Evolutionary conservation across 2,329 filamentous ascomycete species (phyloP).

Genomic region (Drechslerella stenobrocha): DNA sequence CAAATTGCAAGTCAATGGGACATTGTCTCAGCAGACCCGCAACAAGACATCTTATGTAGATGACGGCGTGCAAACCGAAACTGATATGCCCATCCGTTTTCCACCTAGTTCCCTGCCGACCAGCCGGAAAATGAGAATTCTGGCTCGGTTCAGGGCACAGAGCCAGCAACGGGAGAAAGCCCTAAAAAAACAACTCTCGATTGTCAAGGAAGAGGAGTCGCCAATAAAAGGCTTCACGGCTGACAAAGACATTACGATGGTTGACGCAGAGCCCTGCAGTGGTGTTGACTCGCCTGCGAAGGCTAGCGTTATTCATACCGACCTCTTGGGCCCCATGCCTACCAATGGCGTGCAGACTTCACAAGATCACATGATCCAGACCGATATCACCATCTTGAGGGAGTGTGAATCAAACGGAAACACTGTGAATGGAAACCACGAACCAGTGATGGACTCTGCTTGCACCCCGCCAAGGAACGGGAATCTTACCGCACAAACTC

Average conservation of each 20-base stretch:
- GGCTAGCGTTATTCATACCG: background rate
- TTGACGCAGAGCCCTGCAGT: conserved; percentile 4
- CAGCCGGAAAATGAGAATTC: conserved; percentile 45
- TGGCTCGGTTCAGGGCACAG: conserved; percentile 34
- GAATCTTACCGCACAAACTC: conserved; percentile 19
- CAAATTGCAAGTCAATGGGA: conserved; percentile 46
- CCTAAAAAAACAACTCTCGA: conserved; percentile 30
- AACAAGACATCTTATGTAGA: conserved; percentile 50
- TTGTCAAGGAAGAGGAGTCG: conserved; percentile 41
- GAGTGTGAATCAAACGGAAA: background rate
- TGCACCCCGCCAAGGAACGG: background rate
- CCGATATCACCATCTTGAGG: background rate
- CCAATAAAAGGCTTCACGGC: conserved; percentile 8
- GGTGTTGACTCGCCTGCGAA: background rate
- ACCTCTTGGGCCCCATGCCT: background rate
- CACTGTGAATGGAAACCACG: background rate
- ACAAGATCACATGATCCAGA: background rate
- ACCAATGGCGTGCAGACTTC: background rate
- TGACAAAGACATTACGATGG: conserved; percentile 32
- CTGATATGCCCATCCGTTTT: conserved; percentile 14
- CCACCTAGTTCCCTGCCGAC: conserved; percentile 19
- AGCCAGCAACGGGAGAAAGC: conserved; percentile 24
- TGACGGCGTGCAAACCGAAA: conserved; percentile 51
- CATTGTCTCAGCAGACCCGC: conserved; percentile 24
- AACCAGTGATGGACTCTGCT: background rate